Conservation (phyloP, 2,329 filamentous ascomycete species). For the Hypocreales sp. region DNA sequence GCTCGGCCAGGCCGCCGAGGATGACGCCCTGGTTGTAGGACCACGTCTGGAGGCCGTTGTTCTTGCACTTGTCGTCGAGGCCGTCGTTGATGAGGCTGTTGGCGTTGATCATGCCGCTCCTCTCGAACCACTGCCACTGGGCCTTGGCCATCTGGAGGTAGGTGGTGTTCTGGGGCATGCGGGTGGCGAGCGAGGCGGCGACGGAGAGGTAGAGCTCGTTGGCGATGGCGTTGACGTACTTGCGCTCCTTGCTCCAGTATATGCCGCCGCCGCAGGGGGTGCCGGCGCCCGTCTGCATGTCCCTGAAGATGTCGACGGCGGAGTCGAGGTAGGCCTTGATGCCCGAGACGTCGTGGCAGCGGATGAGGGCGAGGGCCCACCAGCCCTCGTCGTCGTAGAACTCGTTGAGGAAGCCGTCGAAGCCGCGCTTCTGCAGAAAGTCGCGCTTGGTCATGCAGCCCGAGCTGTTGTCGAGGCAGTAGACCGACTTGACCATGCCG, state of each 20-base stretch:
- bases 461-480: slow-evolving; percentile 14
- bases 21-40: slow-evolving; percentile 45
- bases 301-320: slow-evolving; percentile 37
- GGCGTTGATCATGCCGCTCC: slow-evolving; percentile 34
- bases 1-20: slow-evolving; percentile 37
- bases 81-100: slow-evolving; percentile 38
- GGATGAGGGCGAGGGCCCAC: slow-evolving; percentile 46
- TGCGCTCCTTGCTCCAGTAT: slow-evolving; percentile 37
- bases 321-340: slow-evolving; percentile 35
- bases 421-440: slow-evolving; percentile 17
- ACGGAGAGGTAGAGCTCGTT: slow-evolving; percentile 43
- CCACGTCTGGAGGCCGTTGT: slow-evolving; percentile 34
- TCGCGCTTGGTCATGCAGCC: slow-evolving; percentile 17
- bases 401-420: slow-evolving; percentile 29
- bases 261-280: slow-evolving; percentile 37
- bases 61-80: slow-evolving; percentile 29
- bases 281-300: slow-evolving; percentile 33
- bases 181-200: slow-evolving; percentile 35
- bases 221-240: slow-evolving; percentile 37
- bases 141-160: slow-evolving; percentile 33
- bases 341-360: slow-evolving; percentile 37
- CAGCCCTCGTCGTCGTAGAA: slow-evolving; percentile 48
- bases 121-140: slow-evolving; percentile 37
- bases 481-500: slow-evolving; percentile 22
- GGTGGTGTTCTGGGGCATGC: slow-evolving; percentile 20